Evolutionary conservation across 176 grass and related monocot genomes (phyloP).

Genomic region (Bolboschoenus planiculmis): DNA sequence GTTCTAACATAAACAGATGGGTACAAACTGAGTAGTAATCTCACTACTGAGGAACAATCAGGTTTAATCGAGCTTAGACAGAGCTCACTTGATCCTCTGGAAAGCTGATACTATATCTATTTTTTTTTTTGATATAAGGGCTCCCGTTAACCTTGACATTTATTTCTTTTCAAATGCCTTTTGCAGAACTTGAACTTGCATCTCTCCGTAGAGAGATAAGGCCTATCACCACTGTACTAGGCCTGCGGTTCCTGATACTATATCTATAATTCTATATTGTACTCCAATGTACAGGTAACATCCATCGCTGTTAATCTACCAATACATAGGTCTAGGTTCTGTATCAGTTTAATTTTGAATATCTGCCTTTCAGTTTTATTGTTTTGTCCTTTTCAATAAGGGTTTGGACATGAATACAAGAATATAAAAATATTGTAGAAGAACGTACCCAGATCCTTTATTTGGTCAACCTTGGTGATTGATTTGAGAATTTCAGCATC

Average conservation of each 20-base stretch:
- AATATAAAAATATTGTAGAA: neutral
- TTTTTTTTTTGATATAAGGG: too few species aligned
- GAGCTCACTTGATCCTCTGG: neutral
- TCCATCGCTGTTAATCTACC: neutral
- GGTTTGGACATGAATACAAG: neutral
- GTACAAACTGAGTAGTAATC: neutral
- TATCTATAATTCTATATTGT: too few species aligned
- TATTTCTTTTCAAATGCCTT: too few species aligned
- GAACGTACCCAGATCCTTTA: slow-evolving; percentile 92
- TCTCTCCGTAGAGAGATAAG: too few species aligned
- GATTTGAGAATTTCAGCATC: slow-evolving; percentile 76
- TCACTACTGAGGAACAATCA: slow-evolving; percentile 23
- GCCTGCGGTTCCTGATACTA: too few species aligned
- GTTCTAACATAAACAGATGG: neutral
- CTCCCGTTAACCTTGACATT: too few species aligned
- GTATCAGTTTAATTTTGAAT: neutral
- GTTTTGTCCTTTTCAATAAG: neutral
- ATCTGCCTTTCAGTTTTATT: neutral
- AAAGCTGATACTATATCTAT: neutral
- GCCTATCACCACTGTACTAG: too few species aligned
- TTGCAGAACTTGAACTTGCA: too few species aligned
- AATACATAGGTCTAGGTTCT: neutral
- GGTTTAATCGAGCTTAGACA: neutral
- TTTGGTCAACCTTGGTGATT: slow-evolving; percentile 60
- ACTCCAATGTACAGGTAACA: neutral